Base-by-base conservation (phyloP, 345 rosid genomes). In the Lepidium didymum region DNA sequence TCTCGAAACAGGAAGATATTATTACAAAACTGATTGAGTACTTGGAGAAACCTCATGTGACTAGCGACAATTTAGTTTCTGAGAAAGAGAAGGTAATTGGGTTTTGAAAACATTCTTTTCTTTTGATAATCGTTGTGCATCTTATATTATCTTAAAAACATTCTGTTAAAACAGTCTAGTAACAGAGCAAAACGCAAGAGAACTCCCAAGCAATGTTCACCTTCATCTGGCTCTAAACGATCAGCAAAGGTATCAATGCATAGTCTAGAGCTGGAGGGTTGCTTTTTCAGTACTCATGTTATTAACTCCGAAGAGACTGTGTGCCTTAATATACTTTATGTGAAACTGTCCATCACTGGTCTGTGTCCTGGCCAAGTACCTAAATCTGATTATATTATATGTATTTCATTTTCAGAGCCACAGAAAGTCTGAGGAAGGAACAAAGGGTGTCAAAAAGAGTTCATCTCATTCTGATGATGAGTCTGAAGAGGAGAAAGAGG, bases 131-230 rank as follows among this genome's bases (percentile, higher is more conserved):
- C 23, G 13, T 42, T 66, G 49, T 51, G 15, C 54, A 66, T 67
- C 66, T 51, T 59, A 8, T 14, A 13, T 18, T 41, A 2, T 46
- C 5, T 10, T n/a, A n/a, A 27, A 27, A 29, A 46, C 14, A 53
- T 73, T 40, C 16, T 16, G 10, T 59, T 50, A 49, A 40, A 51
- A 46, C 80, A 90, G 98, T 77, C 82, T 67, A 82, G 81, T 45
- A 81, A 71, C 74, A 83, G 83, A 77, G 81, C 74, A 71, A 93
- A 93, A 80, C 94, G 96, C 72, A 88, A 85, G 83, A 81, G 92
- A 76, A 78, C 46, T 34, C 69, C 72, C 36, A 93, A 80, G 80
- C 67, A 67, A 64, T 77, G 78, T 64, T 76, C 88, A 46, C 56
- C 82, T 62, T 59, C 62, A 34, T 67, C 62, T 51, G 77, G 77